Evolutionary conservation across 1,284 basidiomycete species (phyloP).

Genomic region (Ceratorhiza oryzae-sativae): DNA sequence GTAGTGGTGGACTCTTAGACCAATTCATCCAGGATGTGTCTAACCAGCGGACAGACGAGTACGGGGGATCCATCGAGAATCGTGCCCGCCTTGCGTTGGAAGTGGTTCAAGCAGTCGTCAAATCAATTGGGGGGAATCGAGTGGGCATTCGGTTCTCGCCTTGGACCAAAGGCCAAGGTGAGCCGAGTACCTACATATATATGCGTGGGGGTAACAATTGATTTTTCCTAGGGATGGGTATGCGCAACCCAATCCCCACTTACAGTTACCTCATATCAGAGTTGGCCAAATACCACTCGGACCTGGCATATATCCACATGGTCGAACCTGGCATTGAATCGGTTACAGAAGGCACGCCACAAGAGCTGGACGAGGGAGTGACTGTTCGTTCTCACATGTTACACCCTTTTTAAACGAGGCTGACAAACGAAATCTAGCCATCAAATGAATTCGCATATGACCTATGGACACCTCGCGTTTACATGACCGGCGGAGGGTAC

Average conservation of each 20-base stretch:
- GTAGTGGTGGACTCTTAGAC: slow-evolving; percentile 53
- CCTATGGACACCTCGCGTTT: slow-evolving; percentile 46
- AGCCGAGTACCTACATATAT: slow-evolving; percentile 41
- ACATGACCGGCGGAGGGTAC: slow-evolving; percentile 60
- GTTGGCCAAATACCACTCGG: slow-evolving; percentile 52
- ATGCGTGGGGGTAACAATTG: not conserved
- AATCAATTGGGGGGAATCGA: slow-evolving; percentile 37
- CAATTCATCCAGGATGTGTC: slow-evolving; percentile 55
- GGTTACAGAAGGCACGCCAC: slow-evolving; percentile 44
- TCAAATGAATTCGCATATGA: slow-evolving; percentile 42
- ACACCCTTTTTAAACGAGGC: slow-evolving; percentile 47
- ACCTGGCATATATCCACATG: slow-evolving; percentile 51
- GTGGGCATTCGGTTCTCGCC: slow-evolving; percentile 64
- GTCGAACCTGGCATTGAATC: slow-evolving; percentile 53
- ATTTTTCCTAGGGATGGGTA: slow-evolving; percentile 8
- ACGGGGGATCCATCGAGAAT: slow-evolving; percentile 65
- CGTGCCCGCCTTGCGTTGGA: slow-evolving; percentile 59
- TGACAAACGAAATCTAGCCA: slow-evolving; percentile 47
- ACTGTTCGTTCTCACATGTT: slow-evolving; percentile 30
- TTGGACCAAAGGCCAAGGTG: slow-evolving; percentile 52
- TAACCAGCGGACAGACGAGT: slow-evolving; percentile 66
- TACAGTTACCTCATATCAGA: slow-evolving; percentile 51
- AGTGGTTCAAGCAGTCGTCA: slow-evolving; percentile 52
- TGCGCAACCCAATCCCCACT: slow-evolving; percentile 52
- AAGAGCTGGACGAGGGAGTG: slow-evolving; percentile 45